phyloP scores from a whole-genome alignment of 805 yeast genomes.

The Novakomyces olei region DNA sequence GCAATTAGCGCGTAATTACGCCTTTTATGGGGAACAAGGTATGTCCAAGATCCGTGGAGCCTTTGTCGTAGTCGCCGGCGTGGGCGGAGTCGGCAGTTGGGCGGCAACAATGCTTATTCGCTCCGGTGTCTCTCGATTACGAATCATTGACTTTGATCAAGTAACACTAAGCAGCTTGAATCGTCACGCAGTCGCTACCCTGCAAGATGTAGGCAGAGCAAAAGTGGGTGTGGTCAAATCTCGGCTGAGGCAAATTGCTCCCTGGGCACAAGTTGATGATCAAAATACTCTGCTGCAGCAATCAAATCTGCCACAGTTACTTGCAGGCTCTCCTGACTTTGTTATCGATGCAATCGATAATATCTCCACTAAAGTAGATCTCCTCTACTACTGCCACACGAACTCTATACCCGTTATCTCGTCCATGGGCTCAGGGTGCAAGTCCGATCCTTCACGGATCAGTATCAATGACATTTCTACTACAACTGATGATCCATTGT shows the following conservation, averaged over 20 bases:
- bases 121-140: constrained; percentile 61
- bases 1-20: constrained; percentile 83
- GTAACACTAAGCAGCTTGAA: constrained; percentile 79
- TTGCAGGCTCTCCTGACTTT: constrained; percentile 40
- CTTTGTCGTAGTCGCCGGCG: constrained; percentile 64
- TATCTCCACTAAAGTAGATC: constrained; percentile 86
- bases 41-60: constrained; percentile 48
- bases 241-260: constrained; percentile 57
- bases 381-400: constrained; percentile 48
- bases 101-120: constrained; percentile 76
- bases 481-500: constrained; percentile 85
- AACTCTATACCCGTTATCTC: constrained; percentile 48
- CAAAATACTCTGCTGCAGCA: constrained; percentile 56
- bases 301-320: constrained; percentile 36
- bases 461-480: constrained; percentile 71
- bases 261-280: constrained; percentile 79
- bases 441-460: constrained; percentile 82
- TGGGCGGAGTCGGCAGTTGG: constrained; percentile 99
- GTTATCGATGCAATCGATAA: constrained; percentile 93
- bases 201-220: constrained; percentile 76
- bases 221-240: constrained; percentile 60
- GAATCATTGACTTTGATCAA: constrained; percentile 87
- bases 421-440: constrained; percentile 95
- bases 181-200: constrained; percentile 84
- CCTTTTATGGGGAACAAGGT: constrained; percentile 74